A percentile compares a stretch with the other conserved stretches of the same genome.
phyloP scores from a whole-genome alignment of 768 basidiomycete genomes.

The Mycena belliarum region DNA sequence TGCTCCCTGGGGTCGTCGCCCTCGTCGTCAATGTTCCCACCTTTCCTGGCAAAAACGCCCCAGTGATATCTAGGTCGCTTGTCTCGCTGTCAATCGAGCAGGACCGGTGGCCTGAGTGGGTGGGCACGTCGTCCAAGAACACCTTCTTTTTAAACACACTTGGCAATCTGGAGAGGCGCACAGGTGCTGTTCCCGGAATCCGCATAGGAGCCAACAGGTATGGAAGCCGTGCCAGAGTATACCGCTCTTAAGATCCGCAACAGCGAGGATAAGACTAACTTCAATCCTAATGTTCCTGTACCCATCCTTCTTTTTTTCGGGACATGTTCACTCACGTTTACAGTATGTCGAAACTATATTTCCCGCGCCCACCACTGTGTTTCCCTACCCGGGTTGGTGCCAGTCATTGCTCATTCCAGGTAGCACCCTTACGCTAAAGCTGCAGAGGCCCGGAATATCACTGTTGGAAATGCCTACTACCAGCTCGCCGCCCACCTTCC shows the following conservation, averaged over 20 bases:
- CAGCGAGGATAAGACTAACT: slow-evolving; percentile 56
- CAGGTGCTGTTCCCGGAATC: slow-evolving; percentile 57
- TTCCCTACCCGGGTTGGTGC: slow-evolving; percentile 52
- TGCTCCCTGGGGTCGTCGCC: slow-evolving; percentile 16
- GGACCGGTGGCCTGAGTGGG: slow-evolving; percentile 72
- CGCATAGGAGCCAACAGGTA: slow-evolving; percentile 64
- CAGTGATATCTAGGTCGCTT: slow-evolving; percentile 44
- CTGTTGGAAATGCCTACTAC: slow-evolving; percentile 60
- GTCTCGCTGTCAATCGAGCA: slow-evolving; percentile 66
- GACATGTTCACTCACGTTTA: neutral
- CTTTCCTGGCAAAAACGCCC: slow-evolving; percentile 34
- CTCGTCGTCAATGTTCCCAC: slow-evolving; percentile 41
- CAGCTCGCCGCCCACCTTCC: slow-evolving; percentile 52
- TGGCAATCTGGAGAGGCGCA: slow-evolving; percentile 52
- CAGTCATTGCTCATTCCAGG: neutral
- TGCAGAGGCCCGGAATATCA: slow-evolving; percentile 56
- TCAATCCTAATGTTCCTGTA: slow-evolving; percentile 40
- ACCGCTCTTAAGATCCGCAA: no score
- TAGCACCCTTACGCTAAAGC: neutral
- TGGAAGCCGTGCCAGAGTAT: no score
- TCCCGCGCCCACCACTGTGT: slow-evolving; percentile 44
- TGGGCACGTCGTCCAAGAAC: slow-evolving; percentile 40
- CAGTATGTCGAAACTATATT: slow-evolving; percentile 52
- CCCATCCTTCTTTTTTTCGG: neutral
- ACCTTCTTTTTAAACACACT: slow-evolving; percentile 61